Base-by-base conservation (phyloP, 2,329 filamentous ascomycete species). In the Stachybotrys elegans region DNA sequence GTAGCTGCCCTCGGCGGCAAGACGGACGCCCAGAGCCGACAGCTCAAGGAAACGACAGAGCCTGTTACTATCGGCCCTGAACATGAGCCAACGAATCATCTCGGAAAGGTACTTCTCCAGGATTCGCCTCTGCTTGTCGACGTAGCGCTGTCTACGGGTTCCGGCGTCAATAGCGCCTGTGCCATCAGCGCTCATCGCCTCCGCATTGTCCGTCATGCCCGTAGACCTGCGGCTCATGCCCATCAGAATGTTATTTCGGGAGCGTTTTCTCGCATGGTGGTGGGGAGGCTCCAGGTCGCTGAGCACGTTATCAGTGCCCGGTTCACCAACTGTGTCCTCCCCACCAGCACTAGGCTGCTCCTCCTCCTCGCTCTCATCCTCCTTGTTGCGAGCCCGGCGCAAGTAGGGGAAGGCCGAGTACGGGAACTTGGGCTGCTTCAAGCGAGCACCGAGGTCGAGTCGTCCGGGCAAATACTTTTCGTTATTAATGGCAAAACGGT, bases 61-160 rank as follows among this genome's bases (percentile, higher is more conserved):
- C 9, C 93, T 83, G 58, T 96, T 97, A 67, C 90, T 96, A 65
- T 97, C 92, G 6, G 93, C 84, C 37, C 92, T 82, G 68, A 98
- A 98, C 67, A 98, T 97, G 56, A 98, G 81, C 79, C 92, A 97
- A 43, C 88, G 83, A 48, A 97, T 92, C 83, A 97, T 89, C 57
- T 92, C 86, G 51, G 92, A 88, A 17, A 98, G 71, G 61, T 98
- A 98, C 40, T 83, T 82, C 61, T 97, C 93, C 23, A 98, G 72
- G 60, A 88, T 88, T 55, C 83, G 85, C 45, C 92, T 81, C 65
- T 96, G 91, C 49, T 80, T 83, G 55, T 94, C 88, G 32, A 88
- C 80, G 54, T 92, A 94, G 45, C 83, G 72, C 53, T 72, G 71
- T 36, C 65, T 59, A 46, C 69, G 57, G 12, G 57, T 57, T 41